Evolutionary conservation across 75 land plant species (phyloP).

Genomic region (Pinus tabuliformis): DNA sequence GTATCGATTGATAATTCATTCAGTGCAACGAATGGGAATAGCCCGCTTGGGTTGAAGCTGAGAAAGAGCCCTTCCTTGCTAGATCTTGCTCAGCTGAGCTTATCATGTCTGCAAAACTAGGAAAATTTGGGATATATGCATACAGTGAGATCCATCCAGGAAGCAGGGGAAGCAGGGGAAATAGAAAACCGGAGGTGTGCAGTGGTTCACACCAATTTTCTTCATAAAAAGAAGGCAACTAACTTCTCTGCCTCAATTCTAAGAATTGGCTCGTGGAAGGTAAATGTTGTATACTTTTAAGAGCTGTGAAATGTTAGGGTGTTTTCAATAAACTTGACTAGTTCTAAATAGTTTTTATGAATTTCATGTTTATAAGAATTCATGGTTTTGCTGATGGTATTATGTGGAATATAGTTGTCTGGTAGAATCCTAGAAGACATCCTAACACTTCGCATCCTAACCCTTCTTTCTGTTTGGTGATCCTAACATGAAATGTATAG

Average conservation of each 20-base stretch:
- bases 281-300: conserved; percentile 8
- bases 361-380: too few relatives aligned
- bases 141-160: conserved; percentile 2
- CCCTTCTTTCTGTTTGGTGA: too few relatives aligned
- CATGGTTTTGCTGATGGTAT: too few relatives aligned
- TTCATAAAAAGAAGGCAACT: conserved; percentile 74
- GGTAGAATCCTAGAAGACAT: too few relatives aligned
- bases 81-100: conserved; percentile 39
- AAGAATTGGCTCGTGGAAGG: conserved; percentile 85
- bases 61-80: conserved; percentile 64
- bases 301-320: too few relatives aligned
- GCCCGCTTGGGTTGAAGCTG: conserved; percentile 66
- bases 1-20: too few relatives aligned
- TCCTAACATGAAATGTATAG: too few relatives aligned
- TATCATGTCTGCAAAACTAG: neutral
- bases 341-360: too few relatives aligned
- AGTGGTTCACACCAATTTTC: neutral
- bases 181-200: neutral
- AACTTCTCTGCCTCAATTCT: conserved; percentile 59
- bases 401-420: too few relatives aligned
- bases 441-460: too few relatives aligned
- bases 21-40: conserved; percentile 20
- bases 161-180: neutral
- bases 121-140: neutral
- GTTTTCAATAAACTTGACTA: too few relatives aligned